Conservation (phyloP, 2,329 filamentous ascomycete genomes). For the Hypomyces perniciosus region DNA sequence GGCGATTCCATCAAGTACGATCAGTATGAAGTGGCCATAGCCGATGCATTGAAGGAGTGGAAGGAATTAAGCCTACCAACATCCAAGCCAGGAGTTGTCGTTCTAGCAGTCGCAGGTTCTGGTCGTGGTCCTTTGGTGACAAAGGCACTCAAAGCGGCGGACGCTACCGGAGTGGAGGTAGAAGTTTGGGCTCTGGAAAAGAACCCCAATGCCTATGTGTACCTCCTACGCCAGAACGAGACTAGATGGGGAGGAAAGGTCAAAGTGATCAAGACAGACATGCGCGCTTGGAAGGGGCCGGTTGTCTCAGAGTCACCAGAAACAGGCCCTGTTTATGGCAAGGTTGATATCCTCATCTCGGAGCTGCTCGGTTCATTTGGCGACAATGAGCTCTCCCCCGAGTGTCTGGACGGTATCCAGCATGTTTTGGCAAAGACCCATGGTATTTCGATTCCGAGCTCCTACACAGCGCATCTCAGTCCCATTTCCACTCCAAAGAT, state of each 20-base stretch:
- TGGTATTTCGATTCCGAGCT: slow-evolving; percentile 88
- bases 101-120: slow-evolving; percentile 88
- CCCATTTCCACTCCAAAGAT: slow-evolving; percentile 85
- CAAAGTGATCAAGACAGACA: slow-evolving; percentile 89
- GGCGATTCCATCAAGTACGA: slow-evolving; percentile 97
- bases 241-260: slow-evolving; percentile 75
- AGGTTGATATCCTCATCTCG: slow-evolving; percentile 88
- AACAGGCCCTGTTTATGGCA: slow-evolving; percentile 46
- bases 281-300: slow-evolving; percentile 93
- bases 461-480: slow-evolving; percentile 90
- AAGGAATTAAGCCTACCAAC: slow-evolving; percentile 64
- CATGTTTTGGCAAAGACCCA: slow-evolving; percentile 71
- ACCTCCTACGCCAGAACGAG: slow-evolving; percentile 80
- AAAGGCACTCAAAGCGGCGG: slow-evolving; percentile 74
- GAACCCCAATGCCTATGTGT: slow-evolving; percentile 95
- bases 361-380: slow-evolving; percentile 93
- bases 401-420: slow-evolving; percentile 94
- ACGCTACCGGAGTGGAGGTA: slow-evolving; percentile 67
- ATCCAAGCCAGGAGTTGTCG: slow-evolving; percentile 62
- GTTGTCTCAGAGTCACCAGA: slow-evolving; percentile 39
- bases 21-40: slow-evolving; percentile 84
- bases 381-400: slow-evolving; percentile 93
- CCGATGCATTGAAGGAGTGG: slow-evolving; percentile 77
- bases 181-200: slow-evolving; percentile 94
- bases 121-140: slow-evolving; percentile 90